These are phyloP conservation scores for Platismatia glauca DNA, from an alignment of 495 filamentous ascomycete species.

Conservation along the genomic window DNA sequence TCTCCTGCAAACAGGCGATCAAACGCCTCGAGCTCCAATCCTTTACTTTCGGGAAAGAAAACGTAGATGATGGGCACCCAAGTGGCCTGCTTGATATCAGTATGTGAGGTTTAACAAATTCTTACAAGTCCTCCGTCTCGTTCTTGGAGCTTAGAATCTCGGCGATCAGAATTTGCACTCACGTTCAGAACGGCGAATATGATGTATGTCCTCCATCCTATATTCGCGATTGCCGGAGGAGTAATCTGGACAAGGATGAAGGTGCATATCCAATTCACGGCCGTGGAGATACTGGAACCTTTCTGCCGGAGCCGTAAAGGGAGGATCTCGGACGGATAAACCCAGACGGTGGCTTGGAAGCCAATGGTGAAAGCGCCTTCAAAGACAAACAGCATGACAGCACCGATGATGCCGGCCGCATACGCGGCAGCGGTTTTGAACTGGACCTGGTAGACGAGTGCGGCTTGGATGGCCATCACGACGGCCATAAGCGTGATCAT, in stretches of 20 bases:
- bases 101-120: too few species aligned
- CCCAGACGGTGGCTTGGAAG: slow-evolving; percentile 29
- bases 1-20: too few species aligned
- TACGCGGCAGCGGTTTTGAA: slow-evolving; percentile 10
- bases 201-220: slow-evolving; percentile 42
- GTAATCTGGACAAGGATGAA: slow-evolving; percentile 44
- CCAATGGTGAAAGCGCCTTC: slow-evolving; percentile 26
- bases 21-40: too few species aligned
- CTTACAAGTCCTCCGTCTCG: too few species aligned
- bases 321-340: slow-evolving; percentile 31
- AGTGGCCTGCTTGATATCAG: too few species aligned
- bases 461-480: slow-evolving; percentile 24
- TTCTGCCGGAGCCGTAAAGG: slow-evolving; percentile 27
- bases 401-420: slow-evolving; percentile 16
- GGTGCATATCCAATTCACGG: slow-evolving; percentile 28
- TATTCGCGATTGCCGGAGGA: slow-evolving; percentile 36
- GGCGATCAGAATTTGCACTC: too few species aligned
- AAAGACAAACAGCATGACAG: slow-evolving; percentile 26
- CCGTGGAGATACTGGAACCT: slow-evolving; percentile 26
- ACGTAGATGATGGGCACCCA: too few species aligned
- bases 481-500: slow-evolving; percentile 24
- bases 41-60: too few species aligned
- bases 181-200: slow-evolving; percentile 39
- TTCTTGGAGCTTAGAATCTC: too few species aligned
- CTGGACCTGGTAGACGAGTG: slow-evolving; percentile 22